A percentile compares a stretch with the other conserved stretches of the same genome.
Evolutionary conservation across 495 filamentous ascomycete species (phyloP).

Genomic region (Podospora fimiseda): DNA sequence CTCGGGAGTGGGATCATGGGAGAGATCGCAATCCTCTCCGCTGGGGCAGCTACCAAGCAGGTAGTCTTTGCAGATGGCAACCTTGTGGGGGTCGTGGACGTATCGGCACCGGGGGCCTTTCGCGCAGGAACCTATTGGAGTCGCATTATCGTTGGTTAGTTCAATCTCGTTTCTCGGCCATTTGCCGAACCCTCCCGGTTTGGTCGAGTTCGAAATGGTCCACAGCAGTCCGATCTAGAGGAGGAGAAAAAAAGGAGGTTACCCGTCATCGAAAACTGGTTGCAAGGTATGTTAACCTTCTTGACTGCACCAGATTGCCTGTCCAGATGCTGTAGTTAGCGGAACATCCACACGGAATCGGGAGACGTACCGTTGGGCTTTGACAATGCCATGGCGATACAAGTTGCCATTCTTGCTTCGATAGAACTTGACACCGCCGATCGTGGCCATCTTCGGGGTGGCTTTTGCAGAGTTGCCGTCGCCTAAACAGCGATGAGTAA

Average conservation of each 20-base stretch:
- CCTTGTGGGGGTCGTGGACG: constrained; percentile 78
- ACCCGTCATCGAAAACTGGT: constrained; percentile 88
- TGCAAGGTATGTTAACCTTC: constrained; percentile 77
- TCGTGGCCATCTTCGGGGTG: constrained; percentile 70
- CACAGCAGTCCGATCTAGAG: constrained; percentile 21
- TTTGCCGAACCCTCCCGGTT: constrained; percentile 8
- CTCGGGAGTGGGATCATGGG: constrained; percentile 81
- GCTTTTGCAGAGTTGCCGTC: constrained; percentile 55
- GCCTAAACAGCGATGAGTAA: constrained; percentile 50
- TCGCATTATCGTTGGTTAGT: constrained; percentile 30
- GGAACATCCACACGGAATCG: background rate
- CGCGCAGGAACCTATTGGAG: constrained; percentile 65
- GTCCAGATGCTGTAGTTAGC: constrained; percentile 20
- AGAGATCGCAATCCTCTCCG: constrained; percentile 84
- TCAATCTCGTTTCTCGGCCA: constrained; percentile 22
- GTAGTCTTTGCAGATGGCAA: constrained; percentile 86
- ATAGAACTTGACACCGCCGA: constrained; percentile 81
- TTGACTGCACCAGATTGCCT: constrained; percentile 45
- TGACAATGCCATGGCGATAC: constrained; percentile 65
- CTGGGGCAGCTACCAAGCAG: constrained; percentile 70
- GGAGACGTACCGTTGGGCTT: constrained; percentile 56
- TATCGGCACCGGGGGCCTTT: constrained; percentile 76
- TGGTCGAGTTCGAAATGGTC: constrained; percentile 9
- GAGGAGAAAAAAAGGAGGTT: constrained; percentile 41
- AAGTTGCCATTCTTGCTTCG: constrained; percentile 90